Conservation (phyloP, 1,139 yeast genomes). For the Saccharomyces pastorianus region DNA sequence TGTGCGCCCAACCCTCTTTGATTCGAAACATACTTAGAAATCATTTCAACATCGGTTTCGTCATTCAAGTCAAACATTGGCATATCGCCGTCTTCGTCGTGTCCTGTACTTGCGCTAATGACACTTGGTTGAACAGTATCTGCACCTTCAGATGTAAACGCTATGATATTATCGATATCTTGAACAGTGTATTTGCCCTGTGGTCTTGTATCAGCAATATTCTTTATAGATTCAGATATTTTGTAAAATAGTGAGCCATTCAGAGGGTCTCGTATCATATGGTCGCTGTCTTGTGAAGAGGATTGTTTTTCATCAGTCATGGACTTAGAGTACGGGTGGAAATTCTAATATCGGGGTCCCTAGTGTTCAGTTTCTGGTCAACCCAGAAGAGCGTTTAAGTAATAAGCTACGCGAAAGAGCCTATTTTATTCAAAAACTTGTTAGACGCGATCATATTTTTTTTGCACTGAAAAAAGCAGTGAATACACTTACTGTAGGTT, state of each 20-base stretch:
- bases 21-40: slow-evolving; percentile 38
- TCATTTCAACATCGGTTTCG: slow-evolving; percentile 38
- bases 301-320: not conserved
- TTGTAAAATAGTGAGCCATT: not conserved
- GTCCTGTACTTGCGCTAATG: not conserved
- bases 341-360: not conserved
- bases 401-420: not conserved
- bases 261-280: not conserved
- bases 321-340: not conserved
- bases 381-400: no score
- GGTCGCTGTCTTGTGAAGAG: not conserved
- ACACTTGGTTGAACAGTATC: not conserved
- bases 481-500: not conserved
- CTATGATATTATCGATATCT: not conserved
- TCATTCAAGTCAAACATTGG: slow-evolving; percentile 48
- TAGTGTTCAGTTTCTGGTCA: no score
- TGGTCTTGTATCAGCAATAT: not conserved
- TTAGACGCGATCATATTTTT: not conserved
- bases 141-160: not conserved
- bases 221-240: not conserved
- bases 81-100: slow-evolving; percentile 35
- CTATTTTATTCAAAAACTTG: not conserved
- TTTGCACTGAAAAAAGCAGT: not conserved
- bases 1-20: slow-evolving; percentile 13
- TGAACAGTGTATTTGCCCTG: not conserved